Evolutionary conservation across 345 rosid genomes (phyloP), one percentile per base, ranked within the genome.

Genomic region (Brassica nigra): DNA sequence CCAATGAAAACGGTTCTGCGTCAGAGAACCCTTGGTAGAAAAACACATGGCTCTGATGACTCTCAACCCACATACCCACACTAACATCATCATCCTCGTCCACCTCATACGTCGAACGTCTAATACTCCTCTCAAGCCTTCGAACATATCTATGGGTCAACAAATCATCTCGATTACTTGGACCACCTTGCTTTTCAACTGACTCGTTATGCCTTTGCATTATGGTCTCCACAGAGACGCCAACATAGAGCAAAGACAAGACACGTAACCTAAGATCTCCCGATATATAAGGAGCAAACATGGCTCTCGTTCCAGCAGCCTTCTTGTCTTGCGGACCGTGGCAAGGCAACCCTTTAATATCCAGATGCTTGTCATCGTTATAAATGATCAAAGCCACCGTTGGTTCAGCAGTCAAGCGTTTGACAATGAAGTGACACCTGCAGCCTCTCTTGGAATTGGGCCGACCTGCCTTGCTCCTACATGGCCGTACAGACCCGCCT

Each of bases 231-330:
- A 93, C 98, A 68, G 97, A 90, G 70, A 95, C 97, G 20, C 99
- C 99, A 61, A 89, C 98, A 83, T 93, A 70, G 33, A 93, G 86
- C 74, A 93, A 83, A 79, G 99, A 95, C n/a, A 83, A 71, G 59
- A 93, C 96, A 62, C 99, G 94, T 18, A 95, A 88, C 37, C 96
- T 92, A 63, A 95, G 97, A 76, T 95, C 98, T 86, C 93, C 98
- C 8, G 99, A 95, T 78, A 95, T 93, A 86, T 89, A 92, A 14
- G 99, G 99, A 11, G 99, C 99, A 87, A 87, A 95, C 98, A 93
- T 89, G 42, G 99, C 99, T 58, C 89, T 90, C 4, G 98, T 93
- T 63, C 99, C 98, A 78, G 92, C 97, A 12, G 97, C 91, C 86
- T 91, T 93, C 85, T 86, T 89, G 85, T 93, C 99, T 86, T 89